Percentiles rank a stretch among this genome's conserved stretches.
phyloP scores from a whole-genome alignment of 164 flowering plant species.

The Liriodendron chinense region DNA sequence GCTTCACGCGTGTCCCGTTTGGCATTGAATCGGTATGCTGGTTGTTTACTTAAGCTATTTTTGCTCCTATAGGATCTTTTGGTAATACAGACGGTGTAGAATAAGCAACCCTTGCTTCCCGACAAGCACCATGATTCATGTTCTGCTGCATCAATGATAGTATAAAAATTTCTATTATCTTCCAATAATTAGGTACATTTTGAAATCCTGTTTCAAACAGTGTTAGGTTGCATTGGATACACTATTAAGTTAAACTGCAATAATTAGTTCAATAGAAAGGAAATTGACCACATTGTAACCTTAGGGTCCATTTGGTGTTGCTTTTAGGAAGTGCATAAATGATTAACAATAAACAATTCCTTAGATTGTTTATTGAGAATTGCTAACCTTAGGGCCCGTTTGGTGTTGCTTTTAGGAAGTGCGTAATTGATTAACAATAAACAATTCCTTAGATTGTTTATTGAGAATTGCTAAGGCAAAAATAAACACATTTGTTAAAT shows the following conservation, averaged over 20 bases:
- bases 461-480: too few species aligned
- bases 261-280: not conserved
- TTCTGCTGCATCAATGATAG: too few species aligned
- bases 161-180: not conserved
- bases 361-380: too few species aligned
- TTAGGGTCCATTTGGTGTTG: too few species aligned
- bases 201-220: not conserved
- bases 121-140: not conserved
- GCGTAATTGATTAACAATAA: too few species aligned
- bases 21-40: slow-evolving; percentile 86
- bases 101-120: not conserved
- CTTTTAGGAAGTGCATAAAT: too few species aligned
- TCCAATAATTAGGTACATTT: not conserved
- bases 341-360: too few species aligned
- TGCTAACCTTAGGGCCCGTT: not conserved
- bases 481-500: too few species aligned
- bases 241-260: not conserved
- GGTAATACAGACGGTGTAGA: not conserved
- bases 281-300: not conserved
- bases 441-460: too few species aligned
- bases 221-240: not conserved
- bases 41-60: not conserved
- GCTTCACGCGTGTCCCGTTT: slow-evolving; percentile 79
- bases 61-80: slow-evolving; percentile 1
- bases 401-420: too few species aligned